Evolutionary conservation across 306 rosid genomes (phyloP).

Genomic region (Hylodesmum podocarpum): DNA sequence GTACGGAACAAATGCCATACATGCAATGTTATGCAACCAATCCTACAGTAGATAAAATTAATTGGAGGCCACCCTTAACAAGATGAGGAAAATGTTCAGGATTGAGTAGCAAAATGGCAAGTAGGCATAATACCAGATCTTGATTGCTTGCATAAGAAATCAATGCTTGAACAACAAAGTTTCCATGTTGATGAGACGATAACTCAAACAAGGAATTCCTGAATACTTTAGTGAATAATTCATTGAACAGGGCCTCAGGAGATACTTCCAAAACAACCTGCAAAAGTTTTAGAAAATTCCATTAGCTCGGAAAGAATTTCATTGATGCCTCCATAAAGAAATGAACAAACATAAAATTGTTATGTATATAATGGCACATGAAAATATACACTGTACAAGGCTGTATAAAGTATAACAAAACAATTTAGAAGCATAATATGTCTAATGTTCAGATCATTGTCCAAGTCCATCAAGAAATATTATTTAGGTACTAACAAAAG

Average conservation of each 20-base stretch:
- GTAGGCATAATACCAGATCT: conserved; percentile 55
- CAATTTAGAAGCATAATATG: conserved; percentile 23
- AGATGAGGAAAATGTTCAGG: conserved; percentile 14
- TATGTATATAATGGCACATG: conserved; percentile 7
- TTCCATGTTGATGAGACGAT: conserved; percentile 84
- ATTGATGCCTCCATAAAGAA: not conserved
- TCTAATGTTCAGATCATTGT: conserved; percentile 21
- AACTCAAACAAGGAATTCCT: conserved; percentile 69
- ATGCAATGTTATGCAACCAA: conserved; percentile 17
- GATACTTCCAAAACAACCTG: conserved; percentile 96
- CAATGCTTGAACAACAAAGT: conserved; percentile 88
- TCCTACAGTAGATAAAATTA: conserved; percentile 2
- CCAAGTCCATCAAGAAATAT: not conserved
- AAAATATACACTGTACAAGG: conserved; percentile 9
- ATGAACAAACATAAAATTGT: not conserved
- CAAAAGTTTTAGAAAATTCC: conserved; percentile 29
- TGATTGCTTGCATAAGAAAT: conserved; percentile 59
- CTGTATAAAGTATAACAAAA: not conserved
- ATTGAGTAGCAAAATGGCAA: conserved; percentile 15
- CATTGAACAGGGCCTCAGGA: conserved; percentile 71
- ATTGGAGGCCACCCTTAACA: conserved; percentile 7
- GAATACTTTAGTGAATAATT: conserved; percentile 63
- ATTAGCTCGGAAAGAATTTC: not conserved
- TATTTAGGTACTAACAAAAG: not conserved
- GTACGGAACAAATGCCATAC: not conserved